These are phyloP conservation scores for Zasmidium cellare DNA, from an alignment of 2,329 filamentous ascomycete species.

Conservation along the genomic window DNA sequence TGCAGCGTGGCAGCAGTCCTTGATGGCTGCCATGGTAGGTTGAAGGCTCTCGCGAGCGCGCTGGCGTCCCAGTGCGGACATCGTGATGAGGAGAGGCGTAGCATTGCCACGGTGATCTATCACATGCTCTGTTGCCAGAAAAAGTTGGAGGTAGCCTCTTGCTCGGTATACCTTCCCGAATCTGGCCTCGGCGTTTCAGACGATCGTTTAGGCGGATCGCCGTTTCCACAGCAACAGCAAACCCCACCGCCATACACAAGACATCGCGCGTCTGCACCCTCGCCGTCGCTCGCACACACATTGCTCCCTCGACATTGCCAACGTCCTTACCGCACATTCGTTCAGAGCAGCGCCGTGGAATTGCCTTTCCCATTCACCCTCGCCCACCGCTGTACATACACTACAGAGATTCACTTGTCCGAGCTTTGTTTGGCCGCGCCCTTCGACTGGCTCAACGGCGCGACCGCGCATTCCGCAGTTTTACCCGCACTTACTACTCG, in stretches of 20 bases:
- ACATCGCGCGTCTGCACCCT: background rate
- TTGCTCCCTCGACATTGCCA: background rate
- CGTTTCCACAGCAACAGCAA: background rate
- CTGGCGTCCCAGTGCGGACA: conserved; percentile 47
- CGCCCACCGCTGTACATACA: background rate
- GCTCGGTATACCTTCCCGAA: background rate
- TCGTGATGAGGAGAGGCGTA: conserved; percentile 28
- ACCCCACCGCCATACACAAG: no score
- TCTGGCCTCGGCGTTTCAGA: no score
- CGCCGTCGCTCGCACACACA: background rate
- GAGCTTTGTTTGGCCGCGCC: background rate
- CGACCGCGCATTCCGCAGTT: conserved; percentile 19
- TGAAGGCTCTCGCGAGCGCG: conserved; percentile 28
- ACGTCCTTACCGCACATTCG: conserved; percentile 5
- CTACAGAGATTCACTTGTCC: background rate
- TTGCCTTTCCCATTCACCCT: conserved; percentile 6
- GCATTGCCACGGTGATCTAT: conserved; percentile 21
- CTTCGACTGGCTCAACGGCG: conserved; percentile 10
- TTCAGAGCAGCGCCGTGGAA: conserved; percentile 1
- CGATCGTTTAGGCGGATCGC: background rate
- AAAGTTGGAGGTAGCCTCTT: background rate
- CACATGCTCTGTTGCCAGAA: background rate
- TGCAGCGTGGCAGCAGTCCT: conserved; percentile 44
- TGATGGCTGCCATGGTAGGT: conserved; percentile 35
- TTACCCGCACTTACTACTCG: conserved; percentile 5